Base-by-base conservation (phyloP, 176 grass and related monocot species). In the Dendrocalamus sinicus region DNA sequence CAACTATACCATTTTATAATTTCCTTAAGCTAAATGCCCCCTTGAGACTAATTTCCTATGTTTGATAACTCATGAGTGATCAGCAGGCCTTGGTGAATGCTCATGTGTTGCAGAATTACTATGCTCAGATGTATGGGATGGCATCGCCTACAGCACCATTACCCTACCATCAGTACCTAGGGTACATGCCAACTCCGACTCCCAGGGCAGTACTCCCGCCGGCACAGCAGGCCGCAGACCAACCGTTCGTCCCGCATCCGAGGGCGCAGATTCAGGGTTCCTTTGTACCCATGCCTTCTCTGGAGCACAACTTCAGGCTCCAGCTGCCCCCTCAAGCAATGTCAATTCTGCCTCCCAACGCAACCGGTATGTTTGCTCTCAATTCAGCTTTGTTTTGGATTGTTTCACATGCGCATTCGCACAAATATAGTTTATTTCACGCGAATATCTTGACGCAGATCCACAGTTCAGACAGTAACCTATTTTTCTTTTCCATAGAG, bases 61-160 rank as follows among this genome's bases (percentile, higher is more conserved):
- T 40, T 6, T 22, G 72, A 12, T 24, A 7, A 53, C 60, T 55
- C 23, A 35, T 17, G 37, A 53, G 35, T 11, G 20, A 84, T 57
- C 16, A 72, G 77, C 90, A 95, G 92, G 92, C 76, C 67, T 12
- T 94, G 22, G 87, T 84, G 88, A 91, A 68, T 53, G 61, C 78
- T 79, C 91, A 91, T 28, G 45, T 89, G 88, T 20, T 89, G 43
- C 86, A 89, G 77, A 91, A 72, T 50, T 99, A 94, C 75, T 94
- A 94, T 10, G 83, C 84, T 19, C 94, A 94, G 61, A 9, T 92
- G 14, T 96, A 96, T 4, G 94, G 93, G 23, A 40, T 88, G 23
- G 67, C 88, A 17, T 90, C 92, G 73, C 81, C 85, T 0, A 43
- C 89, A 2, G 45, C 35, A 19, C 16, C 84, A 40, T 1, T 86